Evolutionary conservation across 2,329 filamentous ascomycete genomes (phyloP), one percentile per base, ranked within the genome.

Genomic region (Phaeosphaeria sp.): DNA sequence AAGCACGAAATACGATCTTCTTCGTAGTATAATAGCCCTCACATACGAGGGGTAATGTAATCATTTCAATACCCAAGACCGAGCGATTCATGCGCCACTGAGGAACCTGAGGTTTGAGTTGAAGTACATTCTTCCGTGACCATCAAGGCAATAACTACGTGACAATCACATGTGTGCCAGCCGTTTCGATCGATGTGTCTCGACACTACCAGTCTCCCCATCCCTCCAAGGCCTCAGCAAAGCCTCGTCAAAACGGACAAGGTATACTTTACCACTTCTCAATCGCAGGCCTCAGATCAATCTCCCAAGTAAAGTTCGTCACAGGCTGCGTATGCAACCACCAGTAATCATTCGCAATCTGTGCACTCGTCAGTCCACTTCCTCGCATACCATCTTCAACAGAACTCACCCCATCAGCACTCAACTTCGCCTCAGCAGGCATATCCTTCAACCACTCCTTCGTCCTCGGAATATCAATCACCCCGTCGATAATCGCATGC

Each of bases 341-440:
- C 91, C 92, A 96, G 71, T 96, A 96, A 11, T 87, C 86, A 64
- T 96, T 91, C 11, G 92, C 92, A 81, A 96, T 96, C 88, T 94
- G 58, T 93, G 58, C 39, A 4, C 4, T 18, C 17, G 46, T 60
- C 39, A 62, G 56, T 40, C 5, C 30, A 44, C 17, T 33, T 13
- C 13, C 9, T 49, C 24, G 17, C 15, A 17, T 25, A 5, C 25
- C 27, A 42, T 2, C 11, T 7, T 9, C 7, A 47, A 27, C 3
- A 21, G 11, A 27, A 83, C 89, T 81, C 77, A 92, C 90, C 65
- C 89, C 90, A 63, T 91, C 89, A 8, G 92, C 84, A 60, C 80
- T 87, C 59, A 96, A 86, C 81, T 93, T 94, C 0, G 83, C 86
- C 75, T 89, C 87, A 6, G 83, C 79, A 21, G 81, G 80, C 59